Percentiles rank a stretch among this genome's conserved stretches.
Evolutionary conservation across 2,329 filamentous ascomycete genomes (phyloP).

Genomic region (Nannizziopsis arthrosporioides): DNA sequence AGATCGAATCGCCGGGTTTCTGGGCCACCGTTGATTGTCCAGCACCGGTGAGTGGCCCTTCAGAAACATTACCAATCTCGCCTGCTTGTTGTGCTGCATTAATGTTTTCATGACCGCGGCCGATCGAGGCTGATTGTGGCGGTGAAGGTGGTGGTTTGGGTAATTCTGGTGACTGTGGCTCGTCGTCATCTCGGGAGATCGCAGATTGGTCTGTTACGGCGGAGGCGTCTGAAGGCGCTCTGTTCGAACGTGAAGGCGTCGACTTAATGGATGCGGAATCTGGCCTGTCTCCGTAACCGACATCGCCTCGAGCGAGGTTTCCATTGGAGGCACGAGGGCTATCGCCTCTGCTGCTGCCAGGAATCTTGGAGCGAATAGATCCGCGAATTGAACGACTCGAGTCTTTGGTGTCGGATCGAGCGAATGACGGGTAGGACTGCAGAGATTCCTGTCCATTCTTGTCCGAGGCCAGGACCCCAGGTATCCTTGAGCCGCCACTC

Average conservation of each 20-base stretch:
- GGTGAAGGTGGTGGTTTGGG: constrained; percentile 69
- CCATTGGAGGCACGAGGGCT: constrained; percentile 69
- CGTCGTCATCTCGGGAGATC: constrained; percentile 23
- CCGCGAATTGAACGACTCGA: constrained; percentile 76
- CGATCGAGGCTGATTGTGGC: constrained; percentile 63
- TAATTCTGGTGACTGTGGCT: constrained; percentile 40
- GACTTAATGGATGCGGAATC: constrained; percentile 68
- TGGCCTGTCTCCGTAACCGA: constrained; percentile 47
- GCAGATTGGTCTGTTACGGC: constrained; percentile 30
- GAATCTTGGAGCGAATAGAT: constrained; percentile 77
- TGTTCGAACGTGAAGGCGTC: constrained; percentile 42
- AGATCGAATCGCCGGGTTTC: constrained; percentile 75
- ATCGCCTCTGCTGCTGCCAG: constrained; percentile 35
- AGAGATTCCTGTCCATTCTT: constrained; percentile 44
- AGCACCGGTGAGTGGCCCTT: constrained; percentile 65
- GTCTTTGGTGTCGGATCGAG: constrained; percentile 84
- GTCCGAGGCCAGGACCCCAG: constrained; percentile 16
- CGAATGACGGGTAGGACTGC: constrained; percentile 82
- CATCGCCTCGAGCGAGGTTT: constrained; percentile 50
- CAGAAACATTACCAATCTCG: constrained; percentile 89
- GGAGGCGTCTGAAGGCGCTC: constrained; percentile 25
- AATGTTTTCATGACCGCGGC: constrained; percentile 63
- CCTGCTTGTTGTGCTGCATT: constrained; percentile 70
- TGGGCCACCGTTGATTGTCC: constrained; percentile 47
- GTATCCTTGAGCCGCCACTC: constrained; percentile 24